Percentiles rank a stretch among this genome's conserved stretches.
phyloP scores from a whole-genome alignment of 129 eudicot species.

The Flaveria linearis region DNA sequence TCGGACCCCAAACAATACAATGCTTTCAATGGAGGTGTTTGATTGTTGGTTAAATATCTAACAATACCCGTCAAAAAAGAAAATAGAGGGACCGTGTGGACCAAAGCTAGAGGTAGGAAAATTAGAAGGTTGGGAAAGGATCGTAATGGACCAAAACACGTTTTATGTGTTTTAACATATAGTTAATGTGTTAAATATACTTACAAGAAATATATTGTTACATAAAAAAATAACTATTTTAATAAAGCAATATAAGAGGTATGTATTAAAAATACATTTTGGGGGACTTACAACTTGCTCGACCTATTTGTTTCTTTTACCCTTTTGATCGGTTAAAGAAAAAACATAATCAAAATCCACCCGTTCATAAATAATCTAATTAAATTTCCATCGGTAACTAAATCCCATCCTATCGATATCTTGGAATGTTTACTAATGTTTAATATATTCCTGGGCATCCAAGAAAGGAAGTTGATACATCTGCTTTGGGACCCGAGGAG shows the following conservation, averaged over 20 bases:
- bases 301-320: not conserved
- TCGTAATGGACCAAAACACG: not conserved
- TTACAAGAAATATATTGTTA: too few relatives aligned
- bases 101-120: not conserved
- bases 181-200: too few relatives aligned
- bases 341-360: not conserved
- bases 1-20: not conserved
- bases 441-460: not conserved
- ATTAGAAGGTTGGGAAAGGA: not conserved
- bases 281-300: not conserved
- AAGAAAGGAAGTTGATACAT: constrained; percentile 4
- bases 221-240: too few relatives aligned
- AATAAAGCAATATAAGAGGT: not conserved
- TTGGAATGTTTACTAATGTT: not conserved
- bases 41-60: not conserved
- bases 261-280: not conserved
- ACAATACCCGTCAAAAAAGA: not conserved
- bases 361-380: not conserved
- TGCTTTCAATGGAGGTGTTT: not conserved
- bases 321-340: not conserved
- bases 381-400: not conserved
- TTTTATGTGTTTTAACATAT: not conserved
- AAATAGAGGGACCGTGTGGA: not conserved
- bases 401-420: not conserved
- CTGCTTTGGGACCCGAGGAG: not conserved